These are phyloP conservation scores for Cicer cuneatum DNA, from an alignment of 306 rosid species.

Conservation along the genomic window DNA sequence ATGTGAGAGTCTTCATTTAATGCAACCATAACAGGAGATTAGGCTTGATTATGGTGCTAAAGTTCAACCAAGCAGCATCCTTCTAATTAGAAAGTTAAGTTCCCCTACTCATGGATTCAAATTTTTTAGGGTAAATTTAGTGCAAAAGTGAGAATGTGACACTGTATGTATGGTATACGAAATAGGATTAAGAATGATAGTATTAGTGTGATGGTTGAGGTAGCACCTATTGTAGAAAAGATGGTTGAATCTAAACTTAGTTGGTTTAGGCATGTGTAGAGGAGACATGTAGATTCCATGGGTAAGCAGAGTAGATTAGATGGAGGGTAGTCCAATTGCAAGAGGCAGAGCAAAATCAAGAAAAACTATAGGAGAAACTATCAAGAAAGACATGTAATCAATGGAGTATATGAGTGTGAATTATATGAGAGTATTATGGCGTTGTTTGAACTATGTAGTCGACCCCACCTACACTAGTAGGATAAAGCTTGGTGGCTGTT, in stretches of 20 bases:
- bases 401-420: too few relatives aligned
- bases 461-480: too few relatives aligned
- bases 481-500: too few relatives aligned
- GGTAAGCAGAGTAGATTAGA: neutral
- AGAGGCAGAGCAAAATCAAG: neutral
- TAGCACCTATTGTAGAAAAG: neutral
- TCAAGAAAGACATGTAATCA: neutral
- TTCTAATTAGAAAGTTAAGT: constrained; percentile 7
- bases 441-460: too few relatives aligned
- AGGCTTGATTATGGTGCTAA: neutral
- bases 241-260: neutral
- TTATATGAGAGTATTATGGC: too few relatives aligned
- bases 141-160: neutral
- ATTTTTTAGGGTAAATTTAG: neutral
- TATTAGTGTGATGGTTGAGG: neutral
- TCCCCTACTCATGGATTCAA: neutral
- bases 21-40: constrained; percentile 6
- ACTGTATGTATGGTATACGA: neutral
- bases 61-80: neutral
- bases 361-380: neutral
- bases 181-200: neutral
- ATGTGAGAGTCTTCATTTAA: neutral
- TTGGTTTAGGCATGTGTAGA: neutral
- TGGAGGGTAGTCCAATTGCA: neutral
- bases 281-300: neutral